Conservation (phyloP, 257 asterid species). For the Solanum neorickii region DNA sequence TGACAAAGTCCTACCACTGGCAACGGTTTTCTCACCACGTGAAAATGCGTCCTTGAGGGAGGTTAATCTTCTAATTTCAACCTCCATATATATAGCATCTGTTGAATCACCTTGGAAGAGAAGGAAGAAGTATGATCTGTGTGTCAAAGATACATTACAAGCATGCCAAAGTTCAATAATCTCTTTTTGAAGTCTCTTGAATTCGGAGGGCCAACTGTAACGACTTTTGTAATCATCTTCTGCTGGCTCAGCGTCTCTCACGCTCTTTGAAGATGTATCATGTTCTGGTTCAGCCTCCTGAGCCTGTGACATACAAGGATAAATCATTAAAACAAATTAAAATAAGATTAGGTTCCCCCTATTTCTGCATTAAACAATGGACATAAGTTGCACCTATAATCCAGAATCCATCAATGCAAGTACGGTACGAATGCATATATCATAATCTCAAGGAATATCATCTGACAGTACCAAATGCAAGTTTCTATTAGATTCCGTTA, state of each 20-base stretch:
- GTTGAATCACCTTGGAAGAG: constrained; percentile 46
- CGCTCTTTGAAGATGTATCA: not conserved
- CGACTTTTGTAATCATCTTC: not conserved
- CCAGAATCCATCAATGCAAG: not conserved
- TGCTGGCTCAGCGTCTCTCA: constrained; percentile 13
- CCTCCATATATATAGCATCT: constrained; percentile 70
- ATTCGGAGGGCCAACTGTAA: constrained; percentile 43
- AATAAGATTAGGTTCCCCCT: not conserved
- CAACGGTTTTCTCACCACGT: constrained; percentile 33
- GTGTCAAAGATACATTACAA: constrained; percentile 55
- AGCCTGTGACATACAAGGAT: constrained; percentile 4
- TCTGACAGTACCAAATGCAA: not conserved
- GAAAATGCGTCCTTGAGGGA: constrained; percentile 48
- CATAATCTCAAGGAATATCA: not conserved
- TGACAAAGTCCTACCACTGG: constrained; percentile 36
- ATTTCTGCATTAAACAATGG: not conserved
- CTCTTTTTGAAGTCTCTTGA: constrained; percentile 41
- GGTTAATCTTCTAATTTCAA: constrained; percentile 51
- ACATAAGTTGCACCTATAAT: not conserved
- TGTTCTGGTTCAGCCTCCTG: constrained; percentile 12
- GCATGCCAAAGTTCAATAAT: constrained; percentile 59
- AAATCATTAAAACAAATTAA: not conserved
- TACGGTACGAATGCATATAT: not conserved
- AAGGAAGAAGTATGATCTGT: constrained; percentile 59
- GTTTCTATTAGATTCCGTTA: not conserved